Evolutionary conservation across 2,329 filamentous ascomycete species (phyloP).

Genomic region (Neofusicoccum sp.): DNA sequence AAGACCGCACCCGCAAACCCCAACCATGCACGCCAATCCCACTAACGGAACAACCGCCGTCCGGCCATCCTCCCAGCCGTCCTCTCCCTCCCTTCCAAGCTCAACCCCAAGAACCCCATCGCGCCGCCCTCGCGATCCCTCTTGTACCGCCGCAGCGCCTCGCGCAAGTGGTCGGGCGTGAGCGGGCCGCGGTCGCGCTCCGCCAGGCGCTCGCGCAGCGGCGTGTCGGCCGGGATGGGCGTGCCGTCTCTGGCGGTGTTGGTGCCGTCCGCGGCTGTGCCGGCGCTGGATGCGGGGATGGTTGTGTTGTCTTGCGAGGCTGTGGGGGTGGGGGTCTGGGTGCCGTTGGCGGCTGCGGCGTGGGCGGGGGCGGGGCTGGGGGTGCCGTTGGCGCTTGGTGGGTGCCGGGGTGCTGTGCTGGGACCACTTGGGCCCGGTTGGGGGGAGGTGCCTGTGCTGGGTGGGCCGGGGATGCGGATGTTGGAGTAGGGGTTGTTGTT

Average conservation of each 20-base stretch:
- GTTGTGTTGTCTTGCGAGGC: background rate
- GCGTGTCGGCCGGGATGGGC: conserved; percentile 3
- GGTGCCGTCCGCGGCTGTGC: background rate
- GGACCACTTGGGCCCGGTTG: background rate
- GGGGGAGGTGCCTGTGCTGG: background rate
- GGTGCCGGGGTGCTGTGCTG: background rate
- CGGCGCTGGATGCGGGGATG: background rate
- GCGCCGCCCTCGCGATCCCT: conserved; percentile 61
- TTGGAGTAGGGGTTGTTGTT: conserved; percentile 16
- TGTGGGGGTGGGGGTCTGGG: conserved; percentile 1
- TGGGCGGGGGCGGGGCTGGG: background rate
- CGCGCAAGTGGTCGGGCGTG: conserved; percentile 70
- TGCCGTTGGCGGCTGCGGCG: background rate
- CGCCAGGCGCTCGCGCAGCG: conserved; percentile 19
- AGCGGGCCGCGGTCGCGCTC: conserved; percentile 55
- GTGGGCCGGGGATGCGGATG: conserved; percentile 11
- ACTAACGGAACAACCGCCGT: conserved; percentile 44
- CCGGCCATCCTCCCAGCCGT: conserved; percentile 46
- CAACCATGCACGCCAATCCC: background rate
- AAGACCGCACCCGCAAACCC: background rate
- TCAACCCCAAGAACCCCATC: conserved; percentile 50
- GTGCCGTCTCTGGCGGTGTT: background rate
- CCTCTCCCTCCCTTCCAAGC: conserved; percentile 47
- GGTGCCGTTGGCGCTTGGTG: background rate
- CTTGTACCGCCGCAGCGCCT: conserved; percentile 69